These are phyloP conservation scores for Apiospora pterosperma DNA, from an alignment of 2,329 filamentous ascomycete genomes.

Conservation along the genomic window DNA sequence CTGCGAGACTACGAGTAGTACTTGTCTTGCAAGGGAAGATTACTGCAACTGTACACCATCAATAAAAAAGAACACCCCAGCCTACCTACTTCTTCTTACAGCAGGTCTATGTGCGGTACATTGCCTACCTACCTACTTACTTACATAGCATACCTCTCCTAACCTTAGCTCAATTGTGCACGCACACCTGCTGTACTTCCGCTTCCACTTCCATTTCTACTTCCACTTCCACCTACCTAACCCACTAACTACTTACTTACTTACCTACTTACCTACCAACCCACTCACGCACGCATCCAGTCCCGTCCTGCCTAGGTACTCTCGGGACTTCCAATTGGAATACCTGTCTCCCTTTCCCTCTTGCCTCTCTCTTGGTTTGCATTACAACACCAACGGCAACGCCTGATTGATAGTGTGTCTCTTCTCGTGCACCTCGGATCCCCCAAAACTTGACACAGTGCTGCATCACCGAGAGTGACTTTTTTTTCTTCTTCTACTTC, in stretches of 20 bases:
- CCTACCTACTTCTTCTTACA: neutral
- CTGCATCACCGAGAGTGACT: neutral
- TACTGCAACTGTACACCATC: neutral
- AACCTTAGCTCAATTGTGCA: too few species aligned
- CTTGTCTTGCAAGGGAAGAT: neutral
- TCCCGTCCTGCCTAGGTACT: too few species aligned
- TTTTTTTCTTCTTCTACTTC: neutral
- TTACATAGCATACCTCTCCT: too few species aligned
- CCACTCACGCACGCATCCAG: too few species aligned
- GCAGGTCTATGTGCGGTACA: neutral
- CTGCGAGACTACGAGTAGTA: too few species aligned
- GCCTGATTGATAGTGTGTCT: constrained; percentile 1
- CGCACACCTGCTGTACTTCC: too few species aligned
- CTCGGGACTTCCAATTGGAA: too few species aligned
- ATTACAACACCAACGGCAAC: constrained; percentile 1
- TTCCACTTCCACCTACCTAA: too few species aligned
- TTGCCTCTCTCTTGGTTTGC: neutral
- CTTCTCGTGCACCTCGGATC: neutral
- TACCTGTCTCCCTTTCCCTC: neutral
- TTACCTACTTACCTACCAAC: neutral
- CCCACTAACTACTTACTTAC: neutral
- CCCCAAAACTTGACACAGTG: neutral
- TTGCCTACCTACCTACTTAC: neutral
- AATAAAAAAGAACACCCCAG: neutral
- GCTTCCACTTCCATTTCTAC: too few species aligned